Evolutionary conservation across 2,329 filamentous ascomycete genomes (phyloP).

Genomic region (Endocalyx cinctus): DNA sequence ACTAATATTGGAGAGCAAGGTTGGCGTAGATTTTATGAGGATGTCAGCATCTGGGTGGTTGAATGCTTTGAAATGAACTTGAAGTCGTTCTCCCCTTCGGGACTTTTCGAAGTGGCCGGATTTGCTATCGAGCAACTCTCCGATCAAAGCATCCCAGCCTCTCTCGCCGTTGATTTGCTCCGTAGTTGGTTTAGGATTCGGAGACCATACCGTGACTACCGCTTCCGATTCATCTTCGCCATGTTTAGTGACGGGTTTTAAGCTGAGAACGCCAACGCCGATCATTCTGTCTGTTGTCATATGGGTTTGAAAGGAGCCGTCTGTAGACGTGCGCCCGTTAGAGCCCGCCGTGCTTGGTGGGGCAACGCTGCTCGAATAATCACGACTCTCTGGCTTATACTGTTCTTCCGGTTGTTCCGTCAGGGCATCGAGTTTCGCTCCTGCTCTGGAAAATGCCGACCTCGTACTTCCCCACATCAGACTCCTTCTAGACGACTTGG

Average conservation of each 20-base stretch:
- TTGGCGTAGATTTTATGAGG: conserved; percentile 83
- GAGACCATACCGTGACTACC: conserved; percentile 72
- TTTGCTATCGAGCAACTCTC: conserved; percentile 67
- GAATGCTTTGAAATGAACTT: conserved; percentile 76
- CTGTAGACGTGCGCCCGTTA: conserved; percentile 30
- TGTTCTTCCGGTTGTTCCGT: conserved; percentile 45
- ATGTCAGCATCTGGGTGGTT: conserved; percentile 70
- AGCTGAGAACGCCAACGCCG: conserved; percentile 71
- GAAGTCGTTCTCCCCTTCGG: conserved; percentile 67
- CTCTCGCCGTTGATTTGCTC: conserved; percentile 56
- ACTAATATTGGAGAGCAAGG: conserved; percentile 73
- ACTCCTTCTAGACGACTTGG: conserved; percentile 55
- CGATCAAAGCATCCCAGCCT: conserved; percentile 70
- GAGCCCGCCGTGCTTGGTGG: conserved; percentile 57
- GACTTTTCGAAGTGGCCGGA: conserved; percentile 73
- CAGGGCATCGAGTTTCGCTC: conserved; percentile 52
- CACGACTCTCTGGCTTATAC: conserved; percentile 31
- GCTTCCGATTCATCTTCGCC: conserved; percentile 69
- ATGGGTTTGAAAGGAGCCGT: conserved; percentile 28
- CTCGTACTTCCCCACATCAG: conserved; percentile 64
- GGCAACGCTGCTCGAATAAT: conserved; percentile 34
- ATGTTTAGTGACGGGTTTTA: conserved; percentile 71
- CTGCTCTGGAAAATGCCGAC: conserved; percentile 49
- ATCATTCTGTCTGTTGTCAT: conserved; percentile 62
- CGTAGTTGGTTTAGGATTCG: conserved; percentile 47